Evolutionary conservation across 805 yeast genomes (phyloP), one percentile per base, ranked within the genome.

Genomic region (Sugiyamaella chiloensis): DNA sequence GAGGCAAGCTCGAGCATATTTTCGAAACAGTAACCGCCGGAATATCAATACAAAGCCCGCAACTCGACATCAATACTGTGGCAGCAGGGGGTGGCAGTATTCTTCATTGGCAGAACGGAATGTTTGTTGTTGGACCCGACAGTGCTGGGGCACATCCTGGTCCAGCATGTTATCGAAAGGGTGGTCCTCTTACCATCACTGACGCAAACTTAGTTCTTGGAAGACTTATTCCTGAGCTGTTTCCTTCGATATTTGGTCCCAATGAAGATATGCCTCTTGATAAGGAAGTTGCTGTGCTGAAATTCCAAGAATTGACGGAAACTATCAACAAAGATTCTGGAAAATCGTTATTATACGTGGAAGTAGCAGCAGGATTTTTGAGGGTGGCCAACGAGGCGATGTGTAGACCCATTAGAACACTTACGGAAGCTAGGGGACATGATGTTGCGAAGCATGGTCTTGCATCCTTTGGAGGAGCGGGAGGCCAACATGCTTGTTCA

Each of bases 391-490:
- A 85, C 58, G 95, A 86, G 58, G 71, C 89, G 1, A 88, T 88
- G 96, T 85, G 93, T 12, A 75, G 95, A 52, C 96, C 96, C 1
- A 85, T 88, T 46, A 74, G 96, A 50, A 81, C 85, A 34, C 68
- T 88, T 44, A 87, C 96, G 0, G 96, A 87, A 61, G 87, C 91
- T 1, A 86, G 81, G 60, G 96, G 96, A 3, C 80, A 81, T 59
- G 73, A 77, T 36, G 73, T 80, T 0, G 62, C 83, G 7, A 69
- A 75, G 9, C 96, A 88, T 62, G 68, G 83, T 49, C 67, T 88
- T 51, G 95, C 89, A 1, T 76, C 90, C 2, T 88, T 88, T 67
- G 96, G 96, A 40, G 96, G 96, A 41, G 95, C 95, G 21, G 96
- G 96, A 45, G 96, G 96, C 6, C 96, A 88, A 66, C 90, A 86